Conservation (phyloP, 2,329 filamentous ascomycete genomes). For the Aspergillus aculeatus region DNA sequence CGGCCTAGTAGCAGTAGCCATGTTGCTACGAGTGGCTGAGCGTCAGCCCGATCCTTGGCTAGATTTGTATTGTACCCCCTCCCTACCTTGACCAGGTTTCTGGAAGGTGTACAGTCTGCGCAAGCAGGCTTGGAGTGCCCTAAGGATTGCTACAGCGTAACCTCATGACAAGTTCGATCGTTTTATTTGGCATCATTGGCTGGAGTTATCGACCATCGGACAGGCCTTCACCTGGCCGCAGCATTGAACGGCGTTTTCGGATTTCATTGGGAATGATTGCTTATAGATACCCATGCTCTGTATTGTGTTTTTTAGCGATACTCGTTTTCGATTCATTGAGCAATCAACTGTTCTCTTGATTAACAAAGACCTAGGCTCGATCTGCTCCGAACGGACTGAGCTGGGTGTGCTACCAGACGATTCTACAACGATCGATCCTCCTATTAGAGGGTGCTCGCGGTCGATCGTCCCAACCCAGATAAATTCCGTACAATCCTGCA, state of each 20-base stretch:
- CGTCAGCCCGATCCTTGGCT: no score
- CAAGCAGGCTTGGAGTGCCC: not conserved
- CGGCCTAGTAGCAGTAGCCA: no score
- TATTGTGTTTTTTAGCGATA: not conserved
- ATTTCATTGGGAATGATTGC: not conserved
- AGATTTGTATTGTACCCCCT: no score
- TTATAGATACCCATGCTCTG: not conserved
- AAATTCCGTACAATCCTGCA: not conserved
- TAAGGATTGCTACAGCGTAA: not conserved
- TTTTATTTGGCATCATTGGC: constrained; percentile 7
- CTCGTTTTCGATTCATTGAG: not conserved
- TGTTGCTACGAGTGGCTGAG: no score
- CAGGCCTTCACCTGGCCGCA: not conserved
- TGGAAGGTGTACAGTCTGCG: not conserved
- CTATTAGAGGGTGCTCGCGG: not conserved
- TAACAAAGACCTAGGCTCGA: not conserved
- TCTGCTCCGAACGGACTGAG: not conserved
- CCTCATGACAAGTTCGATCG: not conserved
- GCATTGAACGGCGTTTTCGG: not conserved
- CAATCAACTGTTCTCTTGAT: not conserved
- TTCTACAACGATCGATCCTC: not conserved
- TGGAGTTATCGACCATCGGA: not conserved
- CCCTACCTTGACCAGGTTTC: not conserved
- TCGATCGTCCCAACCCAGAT: not conserved
- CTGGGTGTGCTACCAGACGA: not conserved